Percentiles rank a stretch among this genome's conserved stretches.
Conservation (phyloP, 129 eudicot species). For the Artemisia tridentata region DNA sequence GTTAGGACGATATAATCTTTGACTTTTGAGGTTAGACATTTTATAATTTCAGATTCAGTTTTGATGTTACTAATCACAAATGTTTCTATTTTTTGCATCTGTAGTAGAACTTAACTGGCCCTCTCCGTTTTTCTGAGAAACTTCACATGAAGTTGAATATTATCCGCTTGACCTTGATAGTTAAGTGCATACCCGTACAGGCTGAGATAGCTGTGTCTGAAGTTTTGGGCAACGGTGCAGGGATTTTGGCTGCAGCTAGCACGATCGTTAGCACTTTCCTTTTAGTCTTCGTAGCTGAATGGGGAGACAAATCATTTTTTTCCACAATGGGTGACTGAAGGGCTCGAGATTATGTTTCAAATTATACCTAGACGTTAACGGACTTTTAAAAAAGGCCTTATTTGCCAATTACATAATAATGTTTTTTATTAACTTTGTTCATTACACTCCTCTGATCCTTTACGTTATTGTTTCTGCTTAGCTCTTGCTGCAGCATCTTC, state of each 20-base stretch:
- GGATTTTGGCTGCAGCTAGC: conserved; percentile 65
- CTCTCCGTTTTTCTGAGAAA: too few species aligned
- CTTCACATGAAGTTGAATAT: too few species aligned
- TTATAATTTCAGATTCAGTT: not conserved
- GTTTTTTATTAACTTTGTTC: not conserved
- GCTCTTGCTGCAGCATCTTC: conserved; percentile 98
- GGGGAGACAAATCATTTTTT: conserved; percentile 99
- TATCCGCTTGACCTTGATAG: too few species aligned
- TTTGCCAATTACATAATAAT: not conserved
- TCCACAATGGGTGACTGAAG: conserved; percentile 85
- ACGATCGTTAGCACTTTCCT: conserved; percentile 75
- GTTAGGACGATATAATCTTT: not conserved
- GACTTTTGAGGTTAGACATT: not conserved
- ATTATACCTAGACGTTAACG: not conserved
- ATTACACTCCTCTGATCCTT: not conserved
- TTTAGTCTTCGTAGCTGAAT: conserved; percentile 92
- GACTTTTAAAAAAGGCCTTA: not conserved
- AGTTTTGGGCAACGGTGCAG: conserved; percentile 48
- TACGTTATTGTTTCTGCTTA: conserved; percentile 26
- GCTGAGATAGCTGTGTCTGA: conserved; percentile 97
- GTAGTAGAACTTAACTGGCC: too few species aligned
- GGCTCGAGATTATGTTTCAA: conserved; percentile 21
- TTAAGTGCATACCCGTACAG: conserved; percentile 27
- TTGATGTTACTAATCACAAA: not conserved
- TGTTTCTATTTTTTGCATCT: not conserved